phyloP scores from a whole-genome alignment of 192 early-diverging fungal genomes.

The Phycomyces nitens region DNA sequence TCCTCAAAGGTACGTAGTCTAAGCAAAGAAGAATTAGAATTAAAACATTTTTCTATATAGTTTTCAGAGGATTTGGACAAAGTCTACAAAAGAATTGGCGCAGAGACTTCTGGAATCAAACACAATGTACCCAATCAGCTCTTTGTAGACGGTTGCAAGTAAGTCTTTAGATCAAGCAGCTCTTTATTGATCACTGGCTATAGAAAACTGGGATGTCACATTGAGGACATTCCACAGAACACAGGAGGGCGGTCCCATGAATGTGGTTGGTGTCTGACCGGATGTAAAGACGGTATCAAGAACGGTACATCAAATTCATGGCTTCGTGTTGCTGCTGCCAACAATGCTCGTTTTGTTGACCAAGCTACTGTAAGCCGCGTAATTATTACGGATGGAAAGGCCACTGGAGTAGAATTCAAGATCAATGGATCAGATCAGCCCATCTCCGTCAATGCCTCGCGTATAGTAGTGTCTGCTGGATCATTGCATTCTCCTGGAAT shows the following conservation, averaged over 20 bases:
- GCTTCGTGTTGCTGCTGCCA: conserved; percentile 62
- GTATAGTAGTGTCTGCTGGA: conserved; percentile 61
- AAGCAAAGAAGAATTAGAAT: background rate
- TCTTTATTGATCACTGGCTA: background rate
- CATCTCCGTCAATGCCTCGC: conserved; percentile 44
- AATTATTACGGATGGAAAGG: conserved; percentile 45
- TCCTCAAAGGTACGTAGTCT: conserved; percentile 33
- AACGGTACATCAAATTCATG: conserved; percentile 66
- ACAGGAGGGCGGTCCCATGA: conserved; percentile 46
- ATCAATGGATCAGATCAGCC: conserved; percentile 24
- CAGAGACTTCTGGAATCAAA: conserved; percentile 43
- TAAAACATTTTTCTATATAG: background rate
- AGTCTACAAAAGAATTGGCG: conserved; percentile 55
- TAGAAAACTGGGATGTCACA: conserved; percentile 54
- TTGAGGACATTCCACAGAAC: conserved; percentile 66
- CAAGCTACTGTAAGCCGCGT: conserved; percentile 55
- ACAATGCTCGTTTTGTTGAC: conserved; percentile 62
- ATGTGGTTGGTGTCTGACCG: conserved; percentile 66
- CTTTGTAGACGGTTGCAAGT: conserved; percentile 65
- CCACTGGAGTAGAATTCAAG: conserved; percentile 23
- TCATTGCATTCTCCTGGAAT: conserved; percentile 66
- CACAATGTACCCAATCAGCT: conserved; percentile 65
- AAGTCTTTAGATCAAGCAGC: conserved; percentile 1
- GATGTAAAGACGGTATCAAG: conserved; percentile 70
- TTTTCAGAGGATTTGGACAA: conserved; percentile 52